Percentiles rank a stretch among this genome's conserved stretches.
phyloP scores from a whole-genome alignment of 768 basidiomycete species.

The Rhizopogon roseolus region DNA sequence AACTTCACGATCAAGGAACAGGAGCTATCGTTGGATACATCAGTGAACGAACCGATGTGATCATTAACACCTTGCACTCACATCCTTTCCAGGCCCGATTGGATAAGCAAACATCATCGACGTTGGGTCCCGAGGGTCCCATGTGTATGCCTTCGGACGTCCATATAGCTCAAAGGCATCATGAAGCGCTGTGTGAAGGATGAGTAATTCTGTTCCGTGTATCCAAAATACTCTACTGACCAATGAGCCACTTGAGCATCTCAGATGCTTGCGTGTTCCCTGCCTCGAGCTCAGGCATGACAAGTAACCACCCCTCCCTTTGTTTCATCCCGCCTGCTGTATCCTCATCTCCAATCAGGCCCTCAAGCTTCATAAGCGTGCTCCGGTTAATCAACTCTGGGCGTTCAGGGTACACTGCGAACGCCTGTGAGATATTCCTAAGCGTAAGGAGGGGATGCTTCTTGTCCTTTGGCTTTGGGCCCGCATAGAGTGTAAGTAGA shows the following conservation, averaged over 20 bases:
- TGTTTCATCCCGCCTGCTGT: conserved; percentile 62
- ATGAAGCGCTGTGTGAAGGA: conserved; percentile 54
- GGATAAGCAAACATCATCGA: conserved; percentile 96
- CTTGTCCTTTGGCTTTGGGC: conserved; percentile 68
- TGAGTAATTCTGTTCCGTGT: conserved; percentile 6
- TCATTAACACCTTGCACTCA: conserved; percentile 33
- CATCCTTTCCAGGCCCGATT: conserved; percentile 77
- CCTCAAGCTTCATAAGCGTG: conserved; percentile 91
- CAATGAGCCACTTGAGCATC: conserved; percentile 89
- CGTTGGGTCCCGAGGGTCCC: conserved; percentile 78
- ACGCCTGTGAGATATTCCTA: conserved; percentile 72
- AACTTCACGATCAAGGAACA: conserved; percentile 84
- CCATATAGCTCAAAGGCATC: conserved; percentile 89
- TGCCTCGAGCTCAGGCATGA: conserved; percentile 84
- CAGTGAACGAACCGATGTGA: conserved; percentile 4
- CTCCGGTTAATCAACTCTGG: conserved; percentile 86
- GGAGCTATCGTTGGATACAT: conserved; percentile 41
- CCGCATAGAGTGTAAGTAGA: conserved; percentile 53
- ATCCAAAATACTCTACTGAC: conserved; percentile 36
- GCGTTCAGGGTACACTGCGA: conserved; percentile 95
- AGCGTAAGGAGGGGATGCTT: conserved; percentile 71
- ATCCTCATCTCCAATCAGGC: conserved; percentile 72
- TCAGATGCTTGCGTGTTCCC: conserved; percentile 63
- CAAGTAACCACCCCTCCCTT: conserved; percentile 79
- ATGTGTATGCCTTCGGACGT: conserved; percentile 77